Conservation (phyloP, 2,329 filamentous ascomycete species). For the Penicillium sp. region DNA sequence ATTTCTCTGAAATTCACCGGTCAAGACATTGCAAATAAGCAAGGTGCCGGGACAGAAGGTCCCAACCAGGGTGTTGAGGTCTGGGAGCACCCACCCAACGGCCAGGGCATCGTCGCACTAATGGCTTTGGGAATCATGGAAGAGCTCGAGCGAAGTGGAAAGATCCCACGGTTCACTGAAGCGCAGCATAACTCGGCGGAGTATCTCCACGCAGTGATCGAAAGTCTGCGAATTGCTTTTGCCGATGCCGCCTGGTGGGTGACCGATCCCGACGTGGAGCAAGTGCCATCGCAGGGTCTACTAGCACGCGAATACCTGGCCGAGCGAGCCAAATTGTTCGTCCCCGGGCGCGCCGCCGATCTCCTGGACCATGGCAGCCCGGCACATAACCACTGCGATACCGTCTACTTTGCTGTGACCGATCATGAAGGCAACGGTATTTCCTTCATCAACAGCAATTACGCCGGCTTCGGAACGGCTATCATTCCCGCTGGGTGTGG, state of each 20-base stretch:
- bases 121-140: constrained; percentile 93
- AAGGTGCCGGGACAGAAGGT: constrained; percentile 23
- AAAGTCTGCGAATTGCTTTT: constrained; percentile 83
- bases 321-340: constrained; percentile 61
- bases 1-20: constrained; percentile 74
- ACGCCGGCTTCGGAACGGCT: constrained; percentile 74
- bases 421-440: constrained; percentile 83
- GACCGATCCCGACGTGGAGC: constrained; percentile 64
- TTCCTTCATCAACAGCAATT: constrained; percentile 96
- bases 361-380: constrained; percentile 70
- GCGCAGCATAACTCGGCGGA: constrained; percentile 74
- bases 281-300: constrained; percentile 66
- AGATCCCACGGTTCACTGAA: constrained; percentile 63
- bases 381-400: constrained; percentile 80
- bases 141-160: constrained; percentile 69
- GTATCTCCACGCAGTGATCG: constrained; percentile 82
- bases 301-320: constrained; percentile 71
- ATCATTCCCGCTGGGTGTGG: constrained; percentile 84
- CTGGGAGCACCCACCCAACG: constrained; percentile 96
- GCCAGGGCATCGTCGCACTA: constrained; percentile 89
- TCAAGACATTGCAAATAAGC: constrained; percentile 45
- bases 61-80: constrained; percentile 60
- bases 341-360: constrained; percentile 49
- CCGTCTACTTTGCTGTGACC: constrained; percentile 86
- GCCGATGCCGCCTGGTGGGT: constrained; percentile 88